Percentiles rank a stretch among this genome's conserved stretches.
Evolutionary conservation across 2,329 filamentous ascomycete genomes (phyloP).

Genomic region (Fusarium anguioides): DNA sequence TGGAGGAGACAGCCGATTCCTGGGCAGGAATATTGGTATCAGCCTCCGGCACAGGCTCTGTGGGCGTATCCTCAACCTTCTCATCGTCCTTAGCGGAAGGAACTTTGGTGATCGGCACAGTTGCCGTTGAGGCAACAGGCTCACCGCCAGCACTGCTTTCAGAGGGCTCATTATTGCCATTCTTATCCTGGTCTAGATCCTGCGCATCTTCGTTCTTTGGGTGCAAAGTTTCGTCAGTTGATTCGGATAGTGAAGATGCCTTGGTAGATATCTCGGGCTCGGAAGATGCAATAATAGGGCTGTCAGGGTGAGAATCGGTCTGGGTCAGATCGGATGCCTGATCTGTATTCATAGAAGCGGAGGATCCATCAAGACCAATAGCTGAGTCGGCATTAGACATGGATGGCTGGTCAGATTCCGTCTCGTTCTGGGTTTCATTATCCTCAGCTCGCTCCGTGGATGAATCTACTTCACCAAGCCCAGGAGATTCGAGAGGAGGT

Average conservation of each 20-base stretch:
- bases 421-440: slow-evolving; percentile 36
- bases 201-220: slow-evolving; percentile 45
- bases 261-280: slow-evolving; percentile 70
- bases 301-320: slow-evolving; percentile 68
- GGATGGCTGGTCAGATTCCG: slow-evolving; percentile 44
- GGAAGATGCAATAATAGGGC: slow-evolving; percentile 64
- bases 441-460: slow-evolving; percentile 40
- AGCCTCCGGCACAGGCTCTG: slow-evolving; percentile 34
- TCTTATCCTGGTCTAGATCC: slow-evolving; percentile 32
- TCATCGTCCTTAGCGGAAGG: slow-evolving; percentile 1
- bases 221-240: slow-evolving; percentile 68
- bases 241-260: slow-evolving; percentile 72
- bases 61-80: slow-evolving; percentile 10
- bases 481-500: slow-evolving; percentile 32
- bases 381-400: slow-evolving; percentile 65
- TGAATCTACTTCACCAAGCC: slow-evolving; percentile 34
- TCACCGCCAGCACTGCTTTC: neutral
- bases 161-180: slow-evolving; percentile 15
- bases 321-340: slow-evolving; percentile 59
- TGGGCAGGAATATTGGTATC: slow-evolving; percentile 35
- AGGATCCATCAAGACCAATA: slow-evolving; percentile 61
- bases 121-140: neutral
- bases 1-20: slow-evolving; percentile 15
- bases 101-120: neutral
- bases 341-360: slow-evolving; percentile 58